Evolutionary conservation across 768 basidiomycete species (phyloP), one percentile per base, ranked within the genome.

Genomic region (Boletellus emodensis): DNA sequence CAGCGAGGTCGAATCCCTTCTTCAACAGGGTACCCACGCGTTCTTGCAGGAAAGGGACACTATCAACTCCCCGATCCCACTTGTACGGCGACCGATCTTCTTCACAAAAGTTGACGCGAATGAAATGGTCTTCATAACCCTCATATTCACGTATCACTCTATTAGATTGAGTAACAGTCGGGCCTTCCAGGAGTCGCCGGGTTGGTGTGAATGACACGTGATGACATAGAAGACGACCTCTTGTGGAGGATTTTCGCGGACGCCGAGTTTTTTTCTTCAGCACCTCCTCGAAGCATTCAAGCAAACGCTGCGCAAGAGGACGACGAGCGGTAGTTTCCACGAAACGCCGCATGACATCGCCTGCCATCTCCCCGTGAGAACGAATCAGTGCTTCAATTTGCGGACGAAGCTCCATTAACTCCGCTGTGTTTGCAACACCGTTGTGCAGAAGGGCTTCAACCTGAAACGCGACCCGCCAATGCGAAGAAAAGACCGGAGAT

Each of bases 21-120:
- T 83, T 81, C 36, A 91, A 65, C 14, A 75, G 72, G 4, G 64
- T 69, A 2, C 83, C 83, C 12, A 88, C 85, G 11, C 83, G 78
- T 36, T 78, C 71, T 17, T 73, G 66, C 2, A 90, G 71, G 62
- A 84, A 83, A 13, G 69, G 61, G 2, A 68, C 62, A 0, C 79
- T 80, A 53, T 89, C 84, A 6, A 85, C 80, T 35, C 80, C 79
- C 10, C 80, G 74, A 48, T 80, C 79, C 86, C 86, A 89, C 12
- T 82, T 78, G 53, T 85, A 86, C 34, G 80, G 76, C n/a, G 87
- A 73, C 32, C 76, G 75, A 57, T 93, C 87, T 69, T 94, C 91
- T 49, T 93, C 91, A 5, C 85, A 79, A 59, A 94, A 90, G 57
- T 88, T 83, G 22, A 93, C 90, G 10, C 92, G 83, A 28, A 94